Evolutionary conservation across 805 yeast species (phyloP), one percentile per base, ranked within the genome.

Genomic region (Ogataea methylovora): DNA sequence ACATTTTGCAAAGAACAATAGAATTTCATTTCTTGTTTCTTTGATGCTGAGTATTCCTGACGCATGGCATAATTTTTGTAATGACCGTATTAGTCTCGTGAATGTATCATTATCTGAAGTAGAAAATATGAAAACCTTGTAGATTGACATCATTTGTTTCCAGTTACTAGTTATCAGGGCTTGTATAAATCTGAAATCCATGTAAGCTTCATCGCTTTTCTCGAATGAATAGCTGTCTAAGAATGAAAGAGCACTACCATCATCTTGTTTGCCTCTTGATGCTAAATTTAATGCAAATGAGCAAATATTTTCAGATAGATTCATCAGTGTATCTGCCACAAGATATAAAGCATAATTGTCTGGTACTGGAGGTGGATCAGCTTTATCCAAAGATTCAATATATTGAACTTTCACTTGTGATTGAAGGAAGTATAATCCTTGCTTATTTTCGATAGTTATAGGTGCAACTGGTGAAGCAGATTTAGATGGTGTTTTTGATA

Each of bases 51-150:
- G 55, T 12, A 85, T 60, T 0, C 97, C 97, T 0, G 88, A 71
- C 0, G 88, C 76, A 51, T 86, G 95, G 6, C 94, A 76, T 32
- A 84, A 65, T 42, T 80, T 79, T 52, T 90, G 97, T 7, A 84
- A 65, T 0, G 94, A 71, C 26, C 95, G 63, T 3, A 87, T 74
- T 3, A 80, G 49, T 8, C 64, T 58, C 37, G 82, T 82, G 53
- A 84, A 88, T 15, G 76, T 49, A 13, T 83, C 90, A 35, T 69
- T 65, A 46, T 86, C 94, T 48, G 84, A 56, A 5, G 82, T 64
- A 0, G 87, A 73, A 45, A 76, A 76, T 7, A 90, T 51, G 34
- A 74, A 78, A 3, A 66, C 61, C 8, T 69, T 58, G 30, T 69
- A 71, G 20, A 72, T 57, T 3, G 60, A 53, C 16, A 74, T 58